Conservation (phyloP, 257 asterid genomes). For the Penstemon newberryi region DNA sequence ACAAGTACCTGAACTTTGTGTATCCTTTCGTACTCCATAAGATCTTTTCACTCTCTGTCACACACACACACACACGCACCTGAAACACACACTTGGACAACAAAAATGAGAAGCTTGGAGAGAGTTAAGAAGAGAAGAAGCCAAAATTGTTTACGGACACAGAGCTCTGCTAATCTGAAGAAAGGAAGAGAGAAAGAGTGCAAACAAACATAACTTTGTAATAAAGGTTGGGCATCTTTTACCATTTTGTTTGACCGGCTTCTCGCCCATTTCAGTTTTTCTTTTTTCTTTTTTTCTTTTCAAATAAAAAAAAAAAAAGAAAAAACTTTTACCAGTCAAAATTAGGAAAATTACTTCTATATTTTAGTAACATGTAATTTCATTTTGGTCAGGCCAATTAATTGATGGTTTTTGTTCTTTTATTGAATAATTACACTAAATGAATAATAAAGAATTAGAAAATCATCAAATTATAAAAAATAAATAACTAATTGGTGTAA, state of each 20-base stretch:
- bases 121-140: slow-evolving; percentile 25
- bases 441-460: too few relatives aligned
- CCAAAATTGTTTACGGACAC: slow-evolving; percentile 31
- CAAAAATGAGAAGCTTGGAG: slow-evolving; percentile 26
- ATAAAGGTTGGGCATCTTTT: slow-evolving; percentile 41
- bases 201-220: slow-evolving; percentile 8
- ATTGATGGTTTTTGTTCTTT: too few relatives aligned
- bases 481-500: too few relatives aligned
- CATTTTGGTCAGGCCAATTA: too few relatives aligned
- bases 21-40: slow-evolving; percentile 97
- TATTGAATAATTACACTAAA: too few relatives aligned
- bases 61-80: slow-evolving; percentile 26
- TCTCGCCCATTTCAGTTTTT: slow-evolving; percentile 20
- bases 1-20: slow-evolving; percentile 77
- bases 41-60: slow-evolving; percentile 32
- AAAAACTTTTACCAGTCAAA: neutral
- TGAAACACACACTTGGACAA: slow-evolving; percentile 10
- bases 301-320: neutral
- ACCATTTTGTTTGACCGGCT: slow-evolving; percentile 50
- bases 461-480: too few relatives aligned
- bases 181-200: neutral
- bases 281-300: neutral
- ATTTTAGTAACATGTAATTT: too few relatives aligned
- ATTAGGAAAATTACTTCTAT: neutral
- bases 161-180: slow-evolving; percentile 30